Percentiles rank a stretch among this genome's conserved stretches.
Evolutionary conservation across 2,329 filamentous ascomycete genomes (phyloP).

Genomic region (Colletotrichum falcatum): DNA sequence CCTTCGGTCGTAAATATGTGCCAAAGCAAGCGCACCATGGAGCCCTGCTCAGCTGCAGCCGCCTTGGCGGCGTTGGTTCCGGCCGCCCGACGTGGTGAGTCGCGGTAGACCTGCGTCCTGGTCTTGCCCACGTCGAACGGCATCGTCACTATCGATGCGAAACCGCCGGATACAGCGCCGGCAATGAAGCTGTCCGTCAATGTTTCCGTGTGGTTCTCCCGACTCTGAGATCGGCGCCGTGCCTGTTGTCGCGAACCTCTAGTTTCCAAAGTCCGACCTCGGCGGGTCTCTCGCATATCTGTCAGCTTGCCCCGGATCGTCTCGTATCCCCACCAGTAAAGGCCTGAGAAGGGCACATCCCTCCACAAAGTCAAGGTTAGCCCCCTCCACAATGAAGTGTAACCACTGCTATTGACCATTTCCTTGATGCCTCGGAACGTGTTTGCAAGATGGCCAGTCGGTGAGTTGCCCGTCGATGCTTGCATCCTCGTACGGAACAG

Average conservation of each 20-base stretch:
- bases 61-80: slow-evolving; percentile 52
- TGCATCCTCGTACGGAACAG: slow-evolving; percentile 95
- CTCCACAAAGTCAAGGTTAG: slow-evolving; percentile 93
- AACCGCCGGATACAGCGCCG: slow-evolving; percentile 83
- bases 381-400: slow-evolving; percentile 88
- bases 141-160: slow-evolving; percentile 89
- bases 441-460: slow-evolving; percentile 79
- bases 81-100: slow-evolving; percentile 55
- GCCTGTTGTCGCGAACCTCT: slow-evolving; percentile 55
- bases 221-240: slow-evolving; percentile 69
- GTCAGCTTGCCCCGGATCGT: slow-evolving; percentile 78
- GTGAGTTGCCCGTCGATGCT: slow-evolving; percentile 71
- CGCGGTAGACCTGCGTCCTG: slow-evolving; percentile 84
- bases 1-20: slow-evolving; percentile 94
- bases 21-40: slow-evolving; percentile 86
- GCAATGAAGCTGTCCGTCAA: slow-evolving; percentile 91
- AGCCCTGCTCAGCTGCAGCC: slow-evolving; percentile 75
- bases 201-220: slow-evolving; percentile 79
- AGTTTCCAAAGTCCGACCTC: slow-evolving; percentile 55
- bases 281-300: slow-evolving; percentile 70
- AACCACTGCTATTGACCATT: slow-evolving; percentile 84
- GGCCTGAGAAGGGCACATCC: slow-evolving; percentile 94
- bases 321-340: slow-evolving; percentile 99
- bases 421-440: slow-evolving; percentile 81
- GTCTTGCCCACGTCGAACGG: slow-evolving; percentile 99